Conservation (phyloP, 2,329 filamentous ascomycete species). For the Epichloe glyceriae region DNA sequence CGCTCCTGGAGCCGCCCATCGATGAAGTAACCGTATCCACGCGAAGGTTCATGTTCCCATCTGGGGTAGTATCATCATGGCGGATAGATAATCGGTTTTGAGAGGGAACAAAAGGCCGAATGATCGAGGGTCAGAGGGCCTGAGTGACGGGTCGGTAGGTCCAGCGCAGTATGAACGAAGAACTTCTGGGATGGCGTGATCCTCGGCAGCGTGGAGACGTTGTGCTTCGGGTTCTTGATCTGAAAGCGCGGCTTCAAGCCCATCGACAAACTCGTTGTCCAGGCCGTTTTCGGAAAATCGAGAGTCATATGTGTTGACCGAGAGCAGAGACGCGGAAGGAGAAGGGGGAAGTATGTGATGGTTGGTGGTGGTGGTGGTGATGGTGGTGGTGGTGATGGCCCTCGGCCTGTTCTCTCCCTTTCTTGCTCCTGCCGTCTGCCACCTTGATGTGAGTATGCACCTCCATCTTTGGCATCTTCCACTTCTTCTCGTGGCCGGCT, state of each 20-base stretch:
- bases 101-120: slow-evolving; percentile 78
- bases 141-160: neutral
- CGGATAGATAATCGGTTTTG: slow-evolving; percentile 67
- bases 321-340: slow-evolving; percentile 28
- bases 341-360: slow-evolving; percentile 7
- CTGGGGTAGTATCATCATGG: slow-evolving; percentile 78
- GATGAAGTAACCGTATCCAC: slow-evolving; percentile 60
- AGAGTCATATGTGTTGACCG: slow-evolving; percentile 70
- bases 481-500: neutral
- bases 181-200: slow-evolving; percentile 1
- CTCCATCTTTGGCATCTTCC: neutral
- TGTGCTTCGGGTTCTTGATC: neutral
- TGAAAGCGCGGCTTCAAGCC: slow-evolving; percentile 8
- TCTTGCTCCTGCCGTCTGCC: neutral
- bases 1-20: neutral
- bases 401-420: neutral
- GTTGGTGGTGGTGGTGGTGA: neutral
- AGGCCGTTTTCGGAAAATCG: slow-evolving; percentile 32
- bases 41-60: slow-evolving; percentile 94
- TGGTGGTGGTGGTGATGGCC: neutral
- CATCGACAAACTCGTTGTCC: slow-evolving; percentile 18
- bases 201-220: neutral
- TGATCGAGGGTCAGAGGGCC: slow-evolving; percentile 62
- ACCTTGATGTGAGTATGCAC: no score
- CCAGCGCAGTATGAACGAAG: slow-evolving; percentile 1